Base-by-base conservation (phyloP, 176 grass and related monocot species). In the Ananas comosus region DNA sequence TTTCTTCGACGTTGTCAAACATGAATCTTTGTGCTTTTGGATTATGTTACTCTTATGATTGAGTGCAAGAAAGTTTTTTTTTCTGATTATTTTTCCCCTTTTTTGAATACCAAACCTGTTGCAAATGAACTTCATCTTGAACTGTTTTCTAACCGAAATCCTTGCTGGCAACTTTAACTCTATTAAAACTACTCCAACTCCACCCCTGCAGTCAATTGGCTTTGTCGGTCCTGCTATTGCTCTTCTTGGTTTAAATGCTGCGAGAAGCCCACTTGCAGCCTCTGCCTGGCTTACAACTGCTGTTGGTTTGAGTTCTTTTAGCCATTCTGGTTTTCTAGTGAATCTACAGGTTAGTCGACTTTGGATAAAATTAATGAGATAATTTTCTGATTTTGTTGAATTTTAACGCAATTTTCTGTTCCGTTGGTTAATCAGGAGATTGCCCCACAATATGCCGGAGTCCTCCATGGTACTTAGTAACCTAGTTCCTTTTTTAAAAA, bases 291-390 rank as follows among this genome's bases (percentile, higher is more conserved):
- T 97, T 75, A 92, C 89, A 9, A 9, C 79, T 69, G 94, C 94
- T 65, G 88, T 97, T 76, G 89, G 94, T 65, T 80, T 97, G 77
- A 92, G 77, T 76, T 97, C 94, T 50, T 97, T 97, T n/a, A 83
- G 94, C 48, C 89, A 97, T 75, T 89, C 94, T 49, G 94, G 94
- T 83, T 97, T 97, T 68, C 75, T 97, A 76, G 94, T 97, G 51
- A 97, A 97, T 72, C 69, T 97, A 73, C 94, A 97, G 93, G 93
- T 96, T 61, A 29, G 50, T 66, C 5, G 56, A 80, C 2, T 58
- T 77, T 53, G 56, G 2, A 61, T 19, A 61, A 61, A 61, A 47
- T 48, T 67, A 42, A 7, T 42, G 29, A 16, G 27, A 75, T 28
- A 13, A 16, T 72, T 66, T 50, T 47, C 13, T 59, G 65, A 87